These are phyloP conservation scores for Lentinula boryana DNA, from an alignment of 768 basidiomycete species.

Conservation along the genomic window DNA sequence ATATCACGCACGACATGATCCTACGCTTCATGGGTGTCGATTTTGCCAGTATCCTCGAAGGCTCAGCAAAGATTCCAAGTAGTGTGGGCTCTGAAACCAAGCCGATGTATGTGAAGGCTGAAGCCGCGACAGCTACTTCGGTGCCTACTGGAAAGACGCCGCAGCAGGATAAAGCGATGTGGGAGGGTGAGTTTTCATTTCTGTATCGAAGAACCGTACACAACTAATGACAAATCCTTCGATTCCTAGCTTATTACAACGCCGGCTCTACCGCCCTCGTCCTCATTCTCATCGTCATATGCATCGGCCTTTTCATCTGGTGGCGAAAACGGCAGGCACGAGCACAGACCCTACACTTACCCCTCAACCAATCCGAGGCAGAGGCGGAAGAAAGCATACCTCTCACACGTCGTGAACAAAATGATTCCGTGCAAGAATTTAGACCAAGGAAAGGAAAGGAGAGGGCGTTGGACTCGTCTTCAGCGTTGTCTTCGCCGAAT, in stretches of 20 bases:
- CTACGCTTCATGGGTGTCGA: slow-evolving; percentile 94
- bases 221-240: not conserved
- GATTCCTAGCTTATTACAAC: slow-evolving; percentile 79
- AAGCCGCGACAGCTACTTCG: slow-evolving; percentile 26
- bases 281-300: slow-evolving; percentile 62
- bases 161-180: slow-evolving; percentile 78
- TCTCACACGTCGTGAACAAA: slow-evolving; percentile 32
- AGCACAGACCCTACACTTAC: slow-evolving; percentile 32
- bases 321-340: slow-evolving; percentile 52
- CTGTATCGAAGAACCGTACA: not conserved
- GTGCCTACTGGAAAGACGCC: slow-evolving; percentile 52
- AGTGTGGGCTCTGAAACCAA: slow-evolving; percentile 71
- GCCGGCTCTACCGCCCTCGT: slow-evolving; percentile 86
- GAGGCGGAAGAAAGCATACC: slow-evolving; percentile 66
- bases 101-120: slow-evolving; percentile 47
- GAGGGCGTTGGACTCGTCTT: slow-evolving; percentile 34
- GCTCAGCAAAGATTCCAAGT: slow-evolving; percentile 77
- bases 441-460: slow-evolving; percentile 33
- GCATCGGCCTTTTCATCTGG: slow-evolving; percentile 75
- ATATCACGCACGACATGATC: slow-evolving; percentile 95
- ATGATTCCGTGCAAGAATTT: slow-evolving; percentile 13
- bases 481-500: slow-evolving; percentile 24
- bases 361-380: slow-evolving; percentile 20
- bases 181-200: slow-evolving; percentile 62
- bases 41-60: slow-evolving; percentile 73